Percentiles rank a stretch among this genome's conserved stretches.
These are phyloP conservation scores for Kazachstania taianensis DNA, from an alignment of 805 yeast genomes.

Conservation along the genomic window DNA sequence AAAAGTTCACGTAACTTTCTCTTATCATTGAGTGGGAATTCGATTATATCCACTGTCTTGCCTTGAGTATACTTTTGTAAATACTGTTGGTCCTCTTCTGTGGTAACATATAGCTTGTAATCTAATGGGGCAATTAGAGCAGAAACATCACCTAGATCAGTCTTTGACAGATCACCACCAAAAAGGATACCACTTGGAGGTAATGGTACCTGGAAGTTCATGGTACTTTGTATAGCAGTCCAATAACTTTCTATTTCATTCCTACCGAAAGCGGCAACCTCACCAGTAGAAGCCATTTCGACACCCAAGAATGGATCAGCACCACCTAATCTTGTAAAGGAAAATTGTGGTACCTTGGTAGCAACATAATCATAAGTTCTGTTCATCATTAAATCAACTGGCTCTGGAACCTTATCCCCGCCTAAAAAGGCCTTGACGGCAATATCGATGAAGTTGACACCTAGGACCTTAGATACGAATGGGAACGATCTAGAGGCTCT, in stretches of 20 bases:
- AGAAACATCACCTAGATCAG: conserved; percentile 66
- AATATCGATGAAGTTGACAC: conserved; percentile 87
- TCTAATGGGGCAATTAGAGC: conserved; percentile 54
- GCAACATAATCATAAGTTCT: conserved; percentile 75
- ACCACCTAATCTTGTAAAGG: conserved; percentile 96
- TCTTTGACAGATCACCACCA: conserved; percentile 83
- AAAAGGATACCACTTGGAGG: conserved; percentile 85
- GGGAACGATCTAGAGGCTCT: conserved; percentile 99
- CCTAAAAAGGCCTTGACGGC: conserved; percentile 82
- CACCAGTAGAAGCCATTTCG: conserved; percentile 99
- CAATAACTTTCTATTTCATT: conserved; percentile 87
- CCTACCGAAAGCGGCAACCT: conserved; percentile 91
- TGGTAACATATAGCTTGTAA: conserved; percentile 72
- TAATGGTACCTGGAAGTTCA: conserved; percentile 90
- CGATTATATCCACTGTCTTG: conserved; percentile 47
- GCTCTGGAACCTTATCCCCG: conserved; percentile 58
- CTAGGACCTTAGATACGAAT: conserved; percentile 93
- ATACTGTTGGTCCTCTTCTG: conserved; percentile 61
- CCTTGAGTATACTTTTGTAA: conserved; percentile 38
- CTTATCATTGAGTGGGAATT: conserved; percentile 89
- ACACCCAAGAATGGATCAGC: conserved; percentile 99
- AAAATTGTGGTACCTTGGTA: conserved; percentile 95
- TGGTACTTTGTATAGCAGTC: conserved; percentile 93
- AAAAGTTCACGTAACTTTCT: conserved; percentile 88
- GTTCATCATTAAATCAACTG: conserved; percentile 69